These are phyloP conservation scores for Epichloe uncinata DNA, from an alignment of 2,329 filamentous ascomycete species.

Conservation along the genomic window DNA sequence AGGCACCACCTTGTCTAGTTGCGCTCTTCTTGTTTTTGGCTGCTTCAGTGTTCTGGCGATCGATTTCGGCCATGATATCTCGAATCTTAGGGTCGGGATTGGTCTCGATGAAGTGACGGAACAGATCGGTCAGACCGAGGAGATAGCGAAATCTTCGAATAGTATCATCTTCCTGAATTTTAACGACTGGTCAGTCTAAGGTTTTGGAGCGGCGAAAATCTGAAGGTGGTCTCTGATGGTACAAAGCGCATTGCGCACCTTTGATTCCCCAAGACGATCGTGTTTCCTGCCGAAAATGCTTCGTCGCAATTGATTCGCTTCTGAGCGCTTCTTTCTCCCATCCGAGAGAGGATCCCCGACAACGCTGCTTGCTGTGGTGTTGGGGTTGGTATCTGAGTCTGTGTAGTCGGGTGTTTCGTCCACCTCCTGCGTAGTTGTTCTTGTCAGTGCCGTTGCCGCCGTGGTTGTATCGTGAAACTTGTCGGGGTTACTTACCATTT, in stretches of 20 bases:
- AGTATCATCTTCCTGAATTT: conserved; percentile 75
- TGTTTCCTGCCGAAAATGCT: conserved; percentile 94
- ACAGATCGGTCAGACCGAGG: conserved; percentile 86
- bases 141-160: conserved; percentile 91
- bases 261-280: conserved; percentile 79
- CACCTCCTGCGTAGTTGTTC: conserved; percentile 32
- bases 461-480: background rate
- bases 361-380: conserved; percentile 70
- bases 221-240: background rate
- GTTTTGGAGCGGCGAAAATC: background rate
- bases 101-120: conserved; percentile 96
- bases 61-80: conserved; percentile 87
- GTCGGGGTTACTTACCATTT: conserved; percentile 31
- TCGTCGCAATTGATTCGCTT: conserved; percentile 79
- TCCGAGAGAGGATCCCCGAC: conserved; percentile 61
- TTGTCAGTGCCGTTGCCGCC: background rate
- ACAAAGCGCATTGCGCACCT: conserved; percentile 40
- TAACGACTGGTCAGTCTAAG: background rate
- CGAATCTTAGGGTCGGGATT: conserved; percentile 93
- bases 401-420: conserved; percentile 55
- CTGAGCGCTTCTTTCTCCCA: conserved; percentile 72
- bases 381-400: conserved; percentile 53
- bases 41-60: conserved; percentile 75
- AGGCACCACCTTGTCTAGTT: conserved; percentile 72
- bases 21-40: conserved; percentile 58